Evolutionary conservation across 2,329 filamentous ascomycete genomes (phyloP), one percentile per base, ranked within the genome.

Genomic region (Ascochyta viciae-villosae): DNA sequence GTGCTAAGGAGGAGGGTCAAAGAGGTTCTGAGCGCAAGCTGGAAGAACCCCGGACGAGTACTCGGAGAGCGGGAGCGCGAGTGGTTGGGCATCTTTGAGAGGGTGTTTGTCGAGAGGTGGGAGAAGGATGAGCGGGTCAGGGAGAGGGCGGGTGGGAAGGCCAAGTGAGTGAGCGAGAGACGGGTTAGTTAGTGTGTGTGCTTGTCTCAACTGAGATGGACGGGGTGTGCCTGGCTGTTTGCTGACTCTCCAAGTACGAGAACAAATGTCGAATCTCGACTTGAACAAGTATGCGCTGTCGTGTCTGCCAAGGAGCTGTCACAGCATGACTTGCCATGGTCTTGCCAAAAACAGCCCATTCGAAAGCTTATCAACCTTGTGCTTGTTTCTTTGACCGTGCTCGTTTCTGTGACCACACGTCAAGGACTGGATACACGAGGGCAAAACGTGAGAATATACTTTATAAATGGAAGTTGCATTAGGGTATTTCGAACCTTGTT

Each of bases 21-120:
- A 62, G 92, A 96, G 63, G 85, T 96, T 37, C 80, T 96, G 42
- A 86, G 85, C 0, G 82, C 84, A 27, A 83, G 85, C 22, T 92
- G 96, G 78, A 89, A 86, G 75, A 74, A 71, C 37, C 77, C 80
- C 4, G 76, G 75, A 1, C 61, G 75, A 16, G 70, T 73, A 45
- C 22, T 81, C 51, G 70, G 70, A 3, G 73, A 73, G 39, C 71
- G 76, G 37, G 74, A 79, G 59, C 71, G 61, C 50, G 70, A 76
- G 55, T 82, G 80, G 80, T 63, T 81, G 66, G 74, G 72, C 2
- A 45, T 75, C 34, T 72, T 75, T 29, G 62, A 64, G 15, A 65
- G 39, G 46, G 63, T 74, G 10, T 74, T 75, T 48, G 61, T 60
- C 8, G 65, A 71, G 46, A 66, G 62, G 44, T 70, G 60, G 52